Base-by-base conservation (phyloP, 1,284 basidiomycete genomes). In the Boletus sp. region DNA sequence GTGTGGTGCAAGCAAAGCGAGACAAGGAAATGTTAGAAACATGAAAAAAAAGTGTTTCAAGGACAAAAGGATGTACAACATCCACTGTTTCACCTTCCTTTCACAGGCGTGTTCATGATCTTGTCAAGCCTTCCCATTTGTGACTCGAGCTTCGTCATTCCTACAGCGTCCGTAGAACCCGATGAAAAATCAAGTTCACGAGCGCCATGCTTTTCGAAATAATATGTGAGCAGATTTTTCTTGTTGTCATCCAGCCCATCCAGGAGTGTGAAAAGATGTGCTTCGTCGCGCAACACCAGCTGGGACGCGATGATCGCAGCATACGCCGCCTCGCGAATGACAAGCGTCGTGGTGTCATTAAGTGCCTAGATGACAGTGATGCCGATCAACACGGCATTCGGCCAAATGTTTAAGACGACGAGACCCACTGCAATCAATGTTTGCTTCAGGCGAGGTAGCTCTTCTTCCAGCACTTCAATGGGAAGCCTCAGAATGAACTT, bases 151-250 rank as follows among this genome's bases (percentile, higher is more conserved):
- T 78, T 84, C 44, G 83, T 79, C 59, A 83, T 72, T 17, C 82
- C 77, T 16, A 62, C 61, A 6, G 41, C 37, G 5, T 67, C 63
- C n/a, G 66, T 64, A 27, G 61, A 60, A 2, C 60, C 57, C 12
- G 58, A 54, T 8, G 57, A 56, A 47, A 66, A 63, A 44, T 67
- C 65, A 16, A 61, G 54, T 39, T 76, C 81, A 38, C 86, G 73
- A 12, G 78, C 84, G 27, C 82, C 80, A 58, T 89, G 85, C 64
- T 90, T 91, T 63, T 90, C 88, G 56, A 91, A 91, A 46, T 91
- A 73, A 57, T 91, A 91, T 2, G 88, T 88, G 43, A 91, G 71
- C 23, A 91, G 71, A 61, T 91, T 91, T 73, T 89, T 90, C 74
- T 91, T 89, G 58, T 88, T 88, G 53, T 88, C 84, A 12, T 84